These are phyloP conservation scores for Pichia sp. DNA, from an alignment of 1,139 yeast genomes.

Conservation along the genomic window DNA sequence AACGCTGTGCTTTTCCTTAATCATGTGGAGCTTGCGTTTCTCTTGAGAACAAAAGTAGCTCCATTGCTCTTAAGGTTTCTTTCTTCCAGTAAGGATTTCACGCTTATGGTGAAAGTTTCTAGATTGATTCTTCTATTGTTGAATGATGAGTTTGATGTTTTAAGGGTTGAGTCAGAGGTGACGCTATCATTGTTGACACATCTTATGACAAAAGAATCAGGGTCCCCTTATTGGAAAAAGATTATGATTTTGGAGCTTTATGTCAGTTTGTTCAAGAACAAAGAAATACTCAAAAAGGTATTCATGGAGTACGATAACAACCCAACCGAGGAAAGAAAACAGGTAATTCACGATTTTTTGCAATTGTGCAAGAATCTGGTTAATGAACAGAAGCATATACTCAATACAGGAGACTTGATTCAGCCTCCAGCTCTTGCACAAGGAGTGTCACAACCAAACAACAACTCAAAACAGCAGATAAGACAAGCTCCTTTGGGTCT, in stretches of 20 bases:
- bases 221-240: constrained; percentile 60
- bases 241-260: constrained; percentile 67
- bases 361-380: constrained; percentile 36
- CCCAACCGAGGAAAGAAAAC: constrained; percentile 45
- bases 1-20: constrained; percentile 49
- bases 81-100: constrained; percentile 54
- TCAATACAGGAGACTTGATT: constrained; percentile 34
- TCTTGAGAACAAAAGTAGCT: constrained; percentile 59
- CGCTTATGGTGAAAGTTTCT: constrained; percentile 65
- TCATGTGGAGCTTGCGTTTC: constrained; percentile 57
- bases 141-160: constrained; percentile 48
- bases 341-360: constrained; percentile 54
- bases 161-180: constrained; percentile 75
- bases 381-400: constrained; percentile 30
- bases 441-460: not conserved
- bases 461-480: not conserved
- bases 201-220: constrained; percentile 43
- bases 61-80: constrained; percentile 68
- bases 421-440: constrained; percentile 21
- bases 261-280: constrained; percentile 52
- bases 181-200: constrained; percentile 69
- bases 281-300: constrained; percentile 42
- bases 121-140: constrained; percentile 60
- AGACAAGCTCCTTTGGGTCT: constrained; percentile 11
- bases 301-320: constrained; percentile 57